These are phyloP conservation scores for Moesziomyces globuligerus DNA, from an alignment of 1,284 basidiomycete genomes.

Conservation along the genomic window DNA sequence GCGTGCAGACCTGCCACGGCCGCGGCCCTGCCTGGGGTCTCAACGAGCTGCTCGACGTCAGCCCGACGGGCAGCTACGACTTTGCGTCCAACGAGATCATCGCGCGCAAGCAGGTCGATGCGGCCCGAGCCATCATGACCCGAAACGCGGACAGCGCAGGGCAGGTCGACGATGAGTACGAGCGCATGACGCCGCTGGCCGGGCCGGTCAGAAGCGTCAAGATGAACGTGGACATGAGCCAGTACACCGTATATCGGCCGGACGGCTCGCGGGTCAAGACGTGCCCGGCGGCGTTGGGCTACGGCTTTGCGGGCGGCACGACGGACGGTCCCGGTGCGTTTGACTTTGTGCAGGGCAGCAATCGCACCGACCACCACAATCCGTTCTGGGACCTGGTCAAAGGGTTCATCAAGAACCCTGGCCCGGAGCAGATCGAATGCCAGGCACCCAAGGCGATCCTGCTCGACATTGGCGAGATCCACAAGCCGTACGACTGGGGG, in stretches of 20 bases:
- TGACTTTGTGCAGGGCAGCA: conserved; percentile 81
- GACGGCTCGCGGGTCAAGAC: conserved; percentile 78
- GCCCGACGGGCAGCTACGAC: conserved; percentile 57
- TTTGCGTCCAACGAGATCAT: conserved; percentile 58
- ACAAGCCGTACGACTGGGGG: conserved; percentile 78
- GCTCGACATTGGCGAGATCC: conserved; percentile 57
- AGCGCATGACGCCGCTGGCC: conserved; percentile 20
- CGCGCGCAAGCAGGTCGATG: conserved; percentile 53
- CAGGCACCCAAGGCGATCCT: conserved; percentile 84
- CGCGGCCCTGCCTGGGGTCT: conserved; percentile 54
- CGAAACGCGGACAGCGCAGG: conserved; percentile 4
- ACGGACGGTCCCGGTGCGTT: conserved; percentile 83
- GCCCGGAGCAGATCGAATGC: conserved; percentile 76
- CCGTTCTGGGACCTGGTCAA: conserved; percentile 79
- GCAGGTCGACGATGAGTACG: conserved; percentile 12
- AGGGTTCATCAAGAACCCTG: conserved; percentile 76
- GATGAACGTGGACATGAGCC: conserved; percentile 73
- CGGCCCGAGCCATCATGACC: conserved; percentile 44
- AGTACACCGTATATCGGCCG: conserved; percentile 74
- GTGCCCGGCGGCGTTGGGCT: conserved; percentile 79
- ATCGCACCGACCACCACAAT: conserved; percentile 75
- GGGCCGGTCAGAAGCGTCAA: conserved; percentile 53
- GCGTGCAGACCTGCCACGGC: conserved; percentile 56
- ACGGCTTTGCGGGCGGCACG: conserved; percentile 73
- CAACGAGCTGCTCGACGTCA: conserved; percentile 27